These are phyloP conservation scores for Pyrenula massariospora DNA, from an alignment of 495 filamentous ascomycete genomes.

Conservation along the genomic window DNA sequence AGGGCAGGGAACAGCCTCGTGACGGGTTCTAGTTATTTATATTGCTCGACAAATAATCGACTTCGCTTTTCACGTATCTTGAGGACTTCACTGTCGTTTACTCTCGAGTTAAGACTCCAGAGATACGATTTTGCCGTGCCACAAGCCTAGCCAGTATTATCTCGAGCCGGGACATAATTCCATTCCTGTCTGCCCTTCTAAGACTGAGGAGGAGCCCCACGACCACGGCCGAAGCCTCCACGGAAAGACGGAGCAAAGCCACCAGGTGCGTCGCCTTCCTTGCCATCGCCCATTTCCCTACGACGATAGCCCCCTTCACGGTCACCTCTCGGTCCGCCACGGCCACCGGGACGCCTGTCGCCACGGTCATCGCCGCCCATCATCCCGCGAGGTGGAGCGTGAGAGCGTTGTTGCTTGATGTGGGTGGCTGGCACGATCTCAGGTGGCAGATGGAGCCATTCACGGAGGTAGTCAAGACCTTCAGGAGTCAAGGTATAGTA, in stretches of 20 bases:
- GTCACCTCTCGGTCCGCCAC: conserved; percentile 59
- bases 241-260: conserved; percentile 95
- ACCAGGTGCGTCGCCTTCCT: conserved; percentile 91
- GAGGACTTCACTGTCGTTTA: too few species aligned
- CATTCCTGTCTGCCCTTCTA: conserved; percentile 24
- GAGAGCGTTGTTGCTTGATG: conserved; percentile 99
- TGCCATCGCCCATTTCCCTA: conserved; percentile 77
- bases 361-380: conserved; percentile 79
- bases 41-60: too few species aligned
- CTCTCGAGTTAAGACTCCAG: too few species aligned
- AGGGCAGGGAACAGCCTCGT: too few species aligned
- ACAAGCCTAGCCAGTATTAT: too few species aligned
- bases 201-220: conserved; percentile 62
- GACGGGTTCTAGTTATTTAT: too few species aligned
- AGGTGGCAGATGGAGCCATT: conserved; percentile 99
- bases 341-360: conserved; percentile 62
- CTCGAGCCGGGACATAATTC: too few species aligned
- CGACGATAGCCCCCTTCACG: conserved; percentile 89
- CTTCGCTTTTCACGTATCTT: too few species aligned
- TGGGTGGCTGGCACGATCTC: conserved; percentile 99
- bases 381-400: conserved; percentile 97
- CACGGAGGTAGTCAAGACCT: conserved; percentile 99
- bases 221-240: conserved; percentile 88
- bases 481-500: conserved; percentile 99
- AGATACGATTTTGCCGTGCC: too few species aligned